Evolutionary conservation across 1,284 basidiomycete genomes (phyloP), one percentile per base, ranked within the genome.

Genomic region (Cutaneotrichosporon arboriforme): DNA sequence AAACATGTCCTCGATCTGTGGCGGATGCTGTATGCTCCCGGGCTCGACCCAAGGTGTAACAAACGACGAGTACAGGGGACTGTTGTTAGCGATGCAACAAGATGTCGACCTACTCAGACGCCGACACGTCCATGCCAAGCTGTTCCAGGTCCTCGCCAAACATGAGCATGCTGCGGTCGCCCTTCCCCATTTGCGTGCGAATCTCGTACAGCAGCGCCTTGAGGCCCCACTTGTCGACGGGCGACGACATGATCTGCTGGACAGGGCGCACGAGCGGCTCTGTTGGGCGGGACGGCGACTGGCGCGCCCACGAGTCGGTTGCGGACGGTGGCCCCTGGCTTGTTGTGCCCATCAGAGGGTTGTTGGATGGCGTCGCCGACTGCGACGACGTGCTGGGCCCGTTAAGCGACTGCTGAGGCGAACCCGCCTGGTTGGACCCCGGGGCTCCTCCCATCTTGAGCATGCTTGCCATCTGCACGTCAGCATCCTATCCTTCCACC

Each of bases 31-130:
- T 49, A 69, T 54, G 49, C 68, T 60, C 69, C 93, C 88, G 8
- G 94, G 88, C 70, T 96, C 90, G 58, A 90, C 85, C 92, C 92
- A 97, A 45, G 94, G 94, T 51, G 93, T 96, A 68, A 97, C 90
- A 76, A 98, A 96, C 31, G 88, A 87, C 48, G 90, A 86, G 77
- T 90, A 93, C 58, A 97, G 78, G 67, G 88, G 87, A 72, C 88
- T 89, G 73, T 52, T 44, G 52, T 64, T 46, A 51, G 50, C 22
- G 26, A 15, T 33, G 31, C n/a, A n/a, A n/a, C n/a, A n/a, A n/a
- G n/a, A n/a, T 20, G 46, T 36, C 9, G 13, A 81, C 84, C 76
- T 75, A 91, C 87, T 88, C 90, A 62, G 83, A 79, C 62, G 83
- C 84, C 54, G 84, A 82, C 80, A 97, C 84, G 74, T 97, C 92